Conservation (phyloP, 352 stramenopile genomes). For the Phytophthora boehmeriae region DNA sequence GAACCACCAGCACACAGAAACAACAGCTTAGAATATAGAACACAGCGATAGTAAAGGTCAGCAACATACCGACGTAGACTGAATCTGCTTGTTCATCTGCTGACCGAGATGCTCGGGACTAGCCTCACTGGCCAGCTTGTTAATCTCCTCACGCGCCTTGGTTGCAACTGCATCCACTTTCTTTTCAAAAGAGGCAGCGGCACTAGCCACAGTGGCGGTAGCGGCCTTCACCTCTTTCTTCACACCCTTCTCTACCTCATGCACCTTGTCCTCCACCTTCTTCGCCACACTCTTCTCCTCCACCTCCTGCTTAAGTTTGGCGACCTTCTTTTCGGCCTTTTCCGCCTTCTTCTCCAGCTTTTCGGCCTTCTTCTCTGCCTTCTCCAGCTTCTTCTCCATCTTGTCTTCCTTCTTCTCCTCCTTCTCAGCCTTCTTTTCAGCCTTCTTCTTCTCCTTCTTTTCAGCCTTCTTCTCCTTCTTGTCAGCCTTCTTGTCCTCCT, state of each 20-base stretch:
- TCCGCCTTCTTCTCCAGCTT: slow-evolving; percentile 19
- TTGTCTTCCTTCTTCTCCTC: slow-evolving; percentile 24
- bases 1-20: slow-evolving; percentile 9
- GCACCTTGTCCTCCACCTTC: slow-evolving; percentile 38
- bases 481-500: slow-evolving; percentile 23
- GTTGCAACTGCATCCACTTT: slow-evolving; percentile 64
- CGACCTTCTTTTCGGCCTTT: slow-evolving; percentile 25
- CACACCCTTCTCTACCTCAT: slow-evolving; percentile 36
- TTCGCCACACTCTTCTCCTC: slow-evolving; percentile 28
- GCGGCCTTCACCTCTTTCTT: slow-evolving; percentile 43
- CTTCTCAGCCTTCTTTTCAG: slow-evolving; percentile 27
- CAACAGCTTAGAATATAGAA: not conserved
- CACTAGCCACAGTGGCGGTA: slow-evolving; percentile 25
- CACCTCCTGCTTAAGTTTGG: slow-evolving; percentile 34
- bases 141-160: slow-evolving; percentile 67
- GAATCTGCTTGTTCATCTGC: slow-evolving; percentile 71
- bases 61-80: slow-evolving; percentile 60
- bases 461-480: slow-evolving; percentile 29
- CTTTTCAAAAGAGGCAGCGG: slow-evolving; percentile 51
- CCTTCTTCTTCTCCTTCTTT: slow-evolving; percentile 29
- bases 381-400: slow-evolving; percentile 26
- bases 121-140: slow-evolving; percentile 57
- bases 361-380: slow-evolving; percentile 19
- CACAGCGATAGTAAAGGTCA: not conserved
- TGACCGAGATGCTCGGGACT: slow-evolving; percentile 46